A percentile compares a stretch with the other conserved stretches of the same genome.
phyloP scores from a whole-genome alignment of 1,139 yeast genomes.

The Meyerozyma sp. region DNA sequence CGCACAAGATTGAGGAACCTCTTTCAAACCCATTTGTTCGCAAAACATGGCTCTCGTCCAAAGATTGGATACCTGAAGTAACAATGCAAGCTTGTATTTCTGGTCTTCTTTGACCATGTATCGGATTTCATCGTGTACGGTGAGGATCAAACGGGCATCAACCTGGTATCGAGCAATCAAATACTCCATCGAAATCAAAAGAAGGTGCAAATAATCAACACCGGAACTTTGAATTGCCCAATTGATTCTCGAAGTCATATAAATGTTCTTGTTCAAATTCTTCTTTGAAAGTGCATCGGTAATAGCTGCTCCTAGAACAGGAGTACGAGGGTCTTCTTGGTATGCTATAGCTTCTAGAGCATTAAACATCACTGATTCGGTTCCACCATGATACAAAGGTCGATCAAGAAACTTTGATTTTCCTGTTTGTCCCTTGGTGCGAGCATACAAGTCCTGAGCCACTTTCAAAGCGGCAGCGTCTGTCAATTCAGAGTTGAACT shows the following conservation, averaged over 20 bases:
- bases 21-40: conserved; percentile 84
- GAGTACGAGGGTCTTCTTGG: conserved; percentile 79
- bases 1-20: conserved; percentile 92
- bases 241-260: conserved; percentile 85
- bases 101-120: conserved; percentile 73
- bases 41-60: conserved; percentile 98
- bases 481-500: conserved; percentile 68
- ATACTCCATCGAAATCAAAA: conserved; percentile 86
- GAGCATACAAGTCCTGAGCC: conserved; percentile 66
- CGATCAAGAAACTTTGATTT: conserved; percentile 23
- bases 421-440: conserved; percentile 70
- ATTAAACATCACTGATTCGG: conserved; percentile 90
- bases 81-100: conserved; percentile 68
- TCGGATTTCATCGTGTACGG: conserved; percentile 95
- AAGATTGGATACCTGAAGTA: conserved; percentile 80
- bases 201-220: conserved; percentile 86
- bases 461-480: conserved; percentile 64
- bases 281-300: conserved; percentile 73
- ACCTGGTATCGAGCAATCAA: conserved; percentile 58
- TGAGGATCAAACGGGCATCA: conserved; percentile 75
- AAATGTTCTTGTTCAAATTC: conserved; percentile 61
- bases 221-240: conserved; percentile 99
- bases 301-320: conserved; percentile 89
- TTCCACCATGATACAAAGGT: conserved; percentile 77
- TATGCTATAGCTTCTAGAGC: conserved; percentile 83